These are phyloP conservation scores for Phytopythium chamaehyphon DNA, from an alignment of 352 stramenopile genomes.

Conservation along the genomic window DNA sequence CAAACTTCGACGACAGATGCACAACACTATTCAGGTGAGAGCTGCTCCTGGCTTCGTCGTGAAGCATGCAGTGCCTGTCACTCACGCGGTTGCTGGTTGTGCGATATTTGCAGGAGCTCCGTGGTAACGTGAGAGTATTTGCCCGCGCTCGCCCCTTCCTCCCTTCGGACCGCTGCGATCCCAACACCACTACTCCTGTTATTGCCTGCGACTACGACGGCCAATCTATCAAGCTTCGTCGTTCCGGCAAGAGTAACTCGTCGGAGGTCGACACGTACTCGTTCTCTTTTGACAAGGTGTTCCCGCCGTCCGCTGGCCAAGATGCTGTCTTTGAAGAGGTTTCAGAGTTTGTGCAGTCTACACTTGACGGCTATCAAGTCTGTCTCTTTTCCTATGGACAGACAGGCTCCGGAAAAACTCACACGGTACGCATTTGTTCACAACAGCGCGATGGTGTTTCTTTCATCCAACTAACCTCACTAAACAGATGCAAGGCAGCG, in stretches of 20 bases:
- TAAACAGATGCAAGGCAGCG: constrained; percentile 95
- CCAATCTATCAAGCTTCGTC: constrained; percentile 56
- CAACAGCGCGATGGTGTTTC: too few relatives aligned
- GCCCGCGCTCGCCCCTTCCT: constrained; percentile 91
- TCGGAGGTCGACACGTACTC: constrained; percentile 45
- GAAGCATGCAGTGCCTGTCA: background rate
- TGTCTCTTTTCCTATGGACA: constrained; percentile 96
- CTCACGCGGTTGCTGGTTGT: too few relatives aligned
- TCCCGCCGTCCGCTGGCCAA: constrained; percentile 90
- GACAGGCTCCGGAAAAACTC: constrained; percentile 92
- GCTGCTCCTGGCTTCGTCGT: background rate
- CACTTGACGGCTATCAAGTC: constrained; percentile 96
- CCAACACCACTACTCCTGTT: constrained; percentile 32
- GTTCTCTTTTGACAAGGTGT: constrained; percentile 98
- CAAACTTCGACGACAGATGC: constrained; percentile 90
- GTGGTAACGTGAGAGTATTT: constrained; percentile 98
- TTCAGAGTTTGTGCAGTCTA: constrained; percentile 96
- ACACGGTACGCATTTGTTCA: constrained; percentile 62
- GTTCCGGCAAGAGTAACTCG: constrained; percentile 33
- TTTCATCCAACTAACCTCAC: constrained; percentile 9
- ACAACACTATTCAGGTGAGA: constrained; percentile 95
- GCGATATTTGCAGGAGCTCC: constrained; percentile 87
- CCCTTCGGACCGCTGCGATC: constrained; percentile 64
- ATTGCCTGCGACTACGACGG: constrained; percentile 73
- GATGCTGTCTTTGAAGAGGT: constrained; percentile 97